Evolutionary conservation across 139 green algal genomes (phyloP), one percentile per base, ranked within the genome.

Genomic region (Tetraselmis striata): DNA sequence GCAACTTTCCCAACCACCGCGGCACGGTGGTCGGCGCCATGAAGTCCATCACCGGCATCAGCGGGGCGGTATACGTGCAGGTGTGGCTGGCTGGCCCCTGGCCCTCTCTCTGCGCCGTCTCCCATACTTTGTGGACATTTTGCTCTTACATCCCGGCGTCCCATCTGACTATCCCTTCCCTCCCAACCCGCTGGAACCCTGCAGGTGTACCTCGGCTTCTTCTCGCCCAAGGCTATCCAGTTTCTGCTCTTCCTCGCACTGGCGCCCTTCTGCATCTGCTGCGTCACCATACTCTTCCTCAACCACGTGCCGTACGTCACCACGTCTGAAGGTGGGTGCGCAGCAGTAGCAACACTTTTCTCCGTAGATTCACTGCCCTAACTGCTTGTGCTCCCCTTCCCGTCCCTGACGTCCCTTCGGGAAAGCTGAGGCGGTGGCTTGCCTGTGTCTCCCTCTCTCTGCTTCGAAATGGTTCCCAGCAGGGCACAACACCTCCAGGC

Each of bases 21-120:
- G 95, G 94, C 77, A 90, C 85, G 1, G 91, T 95, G 2, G 90
- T 97, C 27, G 94, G 95, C 78, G 85, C 95, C 22, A 82, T 96
- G 45, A 97, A 96, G 81, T 84, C 87, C 0, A 81, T 86, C n/a
- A 77, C 93, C 26, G 90, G 89, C n/a, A 74, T 92, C 31, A 84
- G 81, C 79, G 83, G 84, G 5, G 76, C 76, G 25, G 30, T 87
- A 11, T 88, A 77, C 77, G 59, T 25, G 45, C 82, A 83, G 32
- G 32, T 75, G 81, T 1, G 58, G 58, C 1, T 86, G 83, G 5
- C 83, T 86, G 2, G 80, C 86, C 28, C 67, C 78, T 2, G 75
- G 59, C 27, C 80, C 83, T 23, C 25, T 81, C 22, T 30, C 30
- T 5, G 28, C 32, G n/a, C 74, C n/a, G 31, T 82, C 26, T 2